A percentile compares a stretch with the other conserved stretches of the same genome.
phyloP scores from a whole-genome alignment of 305 asterid species.

The Nicotiana rustica region DNA sequence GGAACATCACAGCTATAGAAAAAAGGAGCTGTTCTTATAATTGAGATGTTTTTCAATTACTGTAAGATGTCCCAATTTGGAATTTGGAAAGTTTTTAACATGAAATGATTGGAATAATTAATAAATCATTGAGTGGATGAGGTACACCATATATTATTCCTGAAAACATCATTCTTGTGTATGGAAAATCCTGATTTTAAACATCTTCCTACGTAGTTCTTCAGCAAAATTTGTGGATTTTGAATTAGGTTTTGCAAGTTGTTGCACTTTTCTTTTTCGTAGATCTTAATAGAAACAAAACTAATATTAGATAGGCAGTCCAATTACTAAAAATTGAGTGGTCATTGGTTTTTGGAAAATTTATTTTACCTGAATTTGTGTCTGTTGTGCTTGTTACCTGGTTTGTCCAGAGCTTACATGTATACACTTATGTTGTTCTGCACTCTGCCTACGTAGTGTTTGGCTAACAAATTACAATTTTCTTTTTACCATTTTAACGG shows the following conservation, averaged over 20 bases:
- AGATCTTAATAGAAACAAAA: not conserved
- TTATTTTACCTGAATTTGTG: conserved; percentile 12
- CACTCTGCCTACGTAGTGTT: conserved; percentile 19
- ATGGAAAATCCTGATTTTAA: not conserved
- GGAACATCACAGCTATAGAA: not conserved
- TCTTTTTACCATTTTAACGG: conserved; percentile 38
- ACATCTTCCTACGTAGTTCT: not conserved
- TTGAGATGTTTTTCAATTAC: not conserved
- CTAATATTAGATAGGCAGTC: conserved; percentile 21
- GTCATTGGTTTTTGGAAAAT: not conserved
- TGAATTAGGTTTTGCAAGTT: conserved; percentile 25
- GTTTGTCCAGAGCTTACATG: not conserved
- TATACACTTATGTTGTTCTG: not conserved
- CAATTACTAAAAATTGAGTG: conserved; percentile 3
- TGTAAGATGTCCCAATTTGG: conserved; percentile 25
- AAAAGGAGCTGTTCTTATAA: conserved; percentile 8
- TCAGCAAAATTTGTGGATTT: conserved; percentile 25
- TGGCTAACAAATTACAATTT: conserved; percentile 32
- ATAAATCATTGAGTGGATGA: conserved; percentile 9
- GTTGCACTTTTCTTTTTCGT: not conserved
- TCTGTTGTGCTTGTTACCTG: not conserved
- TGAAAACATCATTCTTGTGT: conserved; percentile 28
- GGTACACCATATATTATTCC: not conserved
- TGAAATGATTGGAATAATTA: conserved; percentile 20
- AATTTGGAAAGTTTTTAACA: not conserved